Base-by-base conservation (phyloP, 2,329 filamentous ascomycete genomes). In the Colletotrichum spinosum region DNA sequence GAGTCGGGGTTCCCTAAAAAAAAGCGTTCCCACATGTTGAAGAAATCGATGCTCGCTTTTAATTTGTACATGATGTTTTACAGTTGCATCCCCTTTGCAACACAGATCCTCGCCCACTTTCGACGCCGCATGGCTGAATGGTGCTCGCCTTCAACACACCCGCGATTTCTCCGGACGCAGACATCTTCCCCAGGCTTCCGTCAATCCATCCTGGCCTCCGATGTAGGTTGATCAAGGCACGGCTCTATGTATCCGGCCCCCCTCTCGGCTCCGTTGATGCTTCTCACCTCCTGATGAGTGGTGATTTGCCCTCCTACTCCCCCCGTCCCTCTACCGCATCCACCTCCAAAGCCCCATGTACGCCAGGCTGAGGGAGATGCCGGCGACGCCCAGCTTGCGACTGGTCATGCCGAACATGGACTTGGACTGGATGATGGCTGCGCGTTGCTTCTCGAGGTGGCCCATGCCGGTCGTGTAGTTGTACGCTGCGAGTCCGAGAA, bases 391-490 rank as follows among this genome's bases (percentile, higher is more conserved):
- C 42, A 88, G 71, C 71, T 86, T 86, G 65, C 92, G 86, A 70
- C 89, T 91, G 68, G 86, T 86, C 84, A 94, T 90, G 66, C 91
- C 91, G 73, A 94, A 90, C 70, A 88, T 84, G 34, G 90, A 90
- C 51, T 87, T 86, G 79, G 90, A 92, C 73, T 86, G 83, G 64
- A 93, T 78, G 67, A 94, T 92, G 65, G 80, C 77, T n/a, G 83
- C 81, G 67, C 86, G 84, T 75, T 92, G 90, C 71, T 84, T 82
- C 71, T 88, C 84, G 37, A 96, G 86, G 76, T 94, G 91, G 55
- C 83, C 81, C 77, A 89, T 90, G 63, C 92, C 92, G 3, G 90
- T 92, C 67, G 88, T 82, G 78, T 94, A 94, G 76, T 89, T 94
- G 78, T 94, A 96, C 1, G 84, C 88, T 4, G 89, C 92, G 13